Evolutionary conservation across 257 asterid species (phyloP), one percentile per base, ranked within the genome.

Genomic region (Eustoma russellianum): DNA sequence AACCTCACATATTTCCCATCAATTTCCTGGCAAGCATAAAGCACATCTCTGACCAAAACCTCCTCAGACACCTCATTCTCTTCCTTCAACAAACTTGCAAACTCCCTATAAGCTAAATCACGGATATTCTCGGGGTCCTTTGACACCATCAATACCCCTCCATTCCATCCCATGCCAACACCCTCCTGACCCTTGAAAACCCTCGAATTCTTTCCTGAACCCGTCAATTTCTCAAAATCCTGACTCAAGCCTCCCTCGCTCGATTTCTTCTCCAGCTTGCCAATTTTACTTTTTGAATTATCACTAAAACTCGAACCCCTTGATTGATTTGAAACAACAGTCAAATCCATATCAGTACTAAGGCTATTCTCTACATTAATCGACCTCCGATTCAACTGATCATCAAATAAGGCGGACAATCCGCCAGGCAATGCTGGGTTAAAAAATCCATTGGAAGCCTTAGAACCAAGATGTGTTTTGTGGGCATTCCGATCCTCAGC

Each of bases 1-100:
- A 77, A 92, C 66, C 78, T 92, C 57, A 83, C 76, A 55, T 70
- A 81, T 76, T 67, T 81, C 17, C 99, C 99, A 48, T 92, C 94
- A 28, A 92, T 88, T 59, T 97, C 99, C 70, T 92, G 99, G 70
- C 95, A 85, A 13, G 93, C 85, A 75, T 92, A 92, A 61, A 92
- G 49, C 66, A 92, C 85, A 79, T 92, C 99, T 71, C 97, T 79
- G 62, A 92, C 97, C 74, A 92, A 72, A 54, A 73, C 83, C 66
- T 76, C 90, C 72, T 92, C 99, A 0, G 94, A 56, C 11, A 83
- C 91, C 77, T 83, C 97, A 62, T 80, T 88, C 68, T 92, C 93
- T 46, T 92, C 97, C 82, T 85, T 88, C 51, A 80, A 48, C 62
- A 92, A 75, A 28, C 56, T 78, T 3, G 62, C 77, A 76, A 74